Base-by-base conservation (phyloP, 2,329 filamentous ascomycete species). In the Scortechinia acanthostroma region DNA sequence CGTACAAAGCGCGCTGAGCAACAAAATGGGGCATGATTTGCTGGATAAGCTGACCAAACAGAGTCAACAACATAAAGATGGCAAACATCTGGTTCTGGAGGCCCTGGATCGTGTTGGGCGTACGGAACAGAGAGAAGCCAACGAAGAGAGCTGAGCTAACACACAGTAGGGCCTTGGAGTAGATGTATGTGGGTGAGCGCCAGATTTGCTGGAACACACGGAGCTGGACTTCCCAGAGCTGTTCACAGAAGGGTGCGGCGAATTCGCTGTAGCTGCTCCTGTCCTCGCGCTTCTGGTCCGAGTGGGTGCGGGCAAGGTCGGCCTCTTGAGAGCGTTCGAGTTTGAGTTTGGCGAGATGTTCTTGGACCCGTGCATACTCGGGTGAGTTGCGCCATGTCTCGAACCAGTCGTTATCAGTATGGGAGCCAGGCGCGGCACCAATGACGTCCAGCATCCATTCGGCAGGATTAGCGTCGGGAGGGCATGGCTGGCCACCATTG, bases 131-230 rank as follows among this genome's bases (percentile, higher is more conserved):
- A 0, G 81, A 84, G 58, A 88, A 86, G 1, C 85, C 86, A 47
- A 90, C 83, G 57, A 91, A 91, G 2, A 91, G 67, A 4, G 70
- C 66, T 30, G 52, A 23, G 17, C 70, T 53, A 33, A 69, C 57
- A 44, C 75, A 81, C 16, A 91, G 74, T 1, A 72, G 59, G 2
- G 77, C 59, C 65, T 91, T 91, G 46, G 85, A 76, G 60, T 88
- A 86, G 55, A 93, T 80, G 62, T 93, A 93, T 10, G 71, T 71
- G 0, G 88, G 88, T 46, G 80, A 88, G 42, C 88, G 77, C 86
- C 88, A 91, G 70, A 91, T 91, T 57, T 93, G 88, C 55, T 88
- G 76, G 63, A 90, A 90, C 4, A 90, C 78, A 47, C 88, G 80
- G 50, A 60, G 35, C 33, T 70, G 68, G 40, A 78, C 77, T 51